Base-by-base conservation (phyloP, 2,329 filamentous ascomycete genomes). In the Aspergillus puulaauensis region DNA sequence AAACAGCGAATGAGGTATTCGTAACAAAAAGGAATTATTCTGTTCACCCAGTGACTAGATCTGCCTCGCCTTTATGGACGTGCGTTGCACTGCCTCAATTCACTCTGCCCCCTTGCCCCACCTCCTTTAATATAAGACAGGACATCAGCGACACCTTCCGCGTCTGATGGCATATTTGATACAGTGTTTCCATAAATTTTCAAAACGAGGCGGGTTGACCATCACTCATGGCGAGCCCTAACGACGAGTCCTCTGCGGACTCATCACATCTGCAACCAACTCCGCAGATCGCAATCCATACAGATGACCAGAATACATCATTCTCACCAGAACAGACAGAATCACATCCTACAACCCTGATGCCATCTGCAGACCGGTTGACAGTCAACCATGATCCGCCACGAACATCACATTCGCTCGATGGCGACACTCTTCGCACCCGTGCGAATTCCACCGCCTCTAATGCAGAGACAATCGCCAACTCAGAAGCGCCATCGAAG, bases 351-450 rank as follows among this genome's bases (percentile, higher is more conserved):
- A 51, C 37, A 35, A 31, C 39, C 12, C 17, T 41, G 9, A 37
- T 41, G 3, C 45, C 45, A n/a, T 49, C 70, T 45, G 55, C 68
- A 57, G 59, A 59, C 6, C 63, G 58, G 11, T 54, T 73, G 43
- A 68, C 58, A 44, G 69, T 72, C 3, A 54, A 59, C 60, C 46
- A 33, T 46, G 57, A 60, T 35, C 70, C 66, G 15, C 71, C 75
- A 41, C 70, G 67, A 35, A 67, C 66, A 19, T 70, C 72, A 6
- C 66, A 66, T 17, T 75, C 70, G 15, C 70, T 77, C 23, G 77
- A 77, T 53, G 77, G 76, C 27, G 75, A 76, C 43, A 79, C 76
- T n/a, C 66, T 79, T 45, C 75, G 75, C 39, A 71, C 76, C 5
- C 70, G 77, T 39, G 74, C 77, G 35, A 71, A 71, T 54, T 79